Evolutionary conservation across 148 eudicot species (phyloP).

Genomic region (Simmondsia chinensis): DNA sequence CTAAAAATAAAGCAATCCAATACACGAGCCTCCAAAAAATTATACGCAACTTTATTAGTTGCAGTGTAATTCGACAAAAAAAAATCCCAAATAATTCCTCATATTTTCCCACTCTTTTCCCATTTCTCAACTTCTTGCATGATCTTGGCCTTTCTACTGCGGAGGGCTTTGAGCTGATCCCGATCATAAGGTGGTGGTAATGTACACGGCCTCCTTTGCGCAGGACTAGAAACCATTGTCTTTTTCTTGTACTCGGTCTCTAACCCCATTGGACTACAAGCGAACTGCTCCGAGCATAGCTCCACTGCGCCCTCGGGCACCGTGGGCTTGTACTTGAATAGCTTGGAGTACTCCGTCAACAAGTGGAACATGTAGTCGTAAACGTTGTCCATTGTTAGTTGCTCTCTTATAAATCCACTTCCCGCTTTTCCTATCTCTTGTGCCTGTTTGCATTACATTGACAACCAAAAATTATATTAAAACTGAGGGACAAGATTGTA

Average conservation of each 20-base stretch:
- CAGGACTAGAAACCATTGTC: constrained; percentile 26
- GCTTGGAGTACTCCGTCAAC: constrained; percentile 40
- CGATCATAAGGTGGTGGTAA: constrained; percentile 31
- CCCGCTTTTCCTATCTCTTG: constrained; percentile 45
- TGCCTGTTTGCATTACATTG: constrained; percentile 24
- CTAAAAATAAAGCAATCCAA: too few species aligned
- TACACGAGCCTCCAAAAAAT: too few species aligned
- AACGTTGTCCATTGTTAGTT: constrained; percentile 35
- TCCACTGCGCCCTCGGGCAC: constrained; percentile 37
- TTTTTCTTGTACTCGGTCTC: constrained; percentile 26
- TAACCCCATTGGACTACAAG: constrained; percentile 34
- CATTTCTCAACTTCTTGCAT: constrained; percentile 27
- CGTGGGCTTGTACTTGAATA: constrained; percentile 42
- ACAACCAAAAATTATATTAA: too few species aligned
- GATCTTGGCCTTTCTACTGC: constrained; percentile 22
- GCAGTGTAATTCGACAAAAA: too few species aligned
- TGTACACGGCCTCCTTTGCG: constrained; percentile 32
- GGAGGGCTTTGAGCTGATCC: constrained; percentile 12
- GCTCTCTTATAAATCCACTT: constrained; percentile 33
- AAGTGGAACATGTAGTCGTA: constrained; percentile 69
- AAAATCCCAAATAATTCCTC: too few species aligned
- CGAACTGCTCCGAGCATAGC: constrained; percentile 39
- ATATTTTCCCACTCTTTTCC: too few species aligned
- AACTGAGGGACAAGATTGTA: too few species aligned
- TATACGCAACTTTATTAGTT: too few species aligned